Evolutionary conservation across 2,329 filamentous ascomycete genomes (phyloP), one percentile per base, ranked within the genome.

Genomic region (Dactylellina sp.): DNA sequence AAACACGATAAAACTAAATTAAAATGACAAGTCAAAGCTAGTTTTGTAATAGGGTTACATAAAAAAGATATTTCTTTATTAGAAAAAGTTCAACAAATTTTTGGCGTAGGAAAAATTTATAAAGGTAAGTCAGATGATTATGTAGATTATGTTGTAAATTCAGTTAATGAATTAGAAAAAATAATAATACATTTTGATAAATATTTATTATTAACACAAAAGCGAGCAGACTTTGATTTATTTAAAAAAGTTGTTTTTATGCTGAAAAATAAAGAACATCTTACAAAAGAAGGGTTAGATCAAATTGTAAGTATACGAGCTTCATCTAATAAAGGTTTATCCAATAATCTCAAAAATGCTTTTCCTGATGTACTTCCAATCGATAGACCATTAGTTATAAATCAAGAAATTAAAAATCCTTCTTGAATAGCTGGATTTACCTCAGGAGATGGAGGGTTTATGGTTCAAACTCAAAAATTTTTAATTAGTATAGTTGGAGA

Each of bases 121-220:
- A 16, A 14, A 14, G n/a, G 11, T 40, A 40, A 16, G 9, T 40
- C 37, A 40, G 37, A 40, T 32, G 28, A 40, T 40, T 16, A 40
- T 14, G 9, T 40, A 14, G 37, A 12, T 40, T 40, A 14, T 16
- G 37, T 32, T 40, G 37, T 40, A 40, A 40, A 40, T 14, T 40
- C 28, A 32, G 28, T 32, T 32, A 32, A 32, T 32, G 28, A 40
- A 40, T 12, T 40, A 40, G 14, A 40, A 40, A 14, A 40, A 40
- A 40, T 40, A 40, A 40, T 16, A 40, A 16, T 40, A 4, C 37
- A 40, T 40, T 40, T 40, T 40, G 9, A 40, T 40, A 40, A 40
- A 40, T 40, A 40, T 40, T 16, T 16, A 16, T 40, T 40, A 40
- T 7, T 65, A 37, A 65, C 60, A 39, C 60, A 65, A 46, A 65